Evolutionary conservation across 345 rosid genomes (phyloP), one percentile per base, ranked within the genome.

Genomic region (Gossypium arboreum): DNA sequence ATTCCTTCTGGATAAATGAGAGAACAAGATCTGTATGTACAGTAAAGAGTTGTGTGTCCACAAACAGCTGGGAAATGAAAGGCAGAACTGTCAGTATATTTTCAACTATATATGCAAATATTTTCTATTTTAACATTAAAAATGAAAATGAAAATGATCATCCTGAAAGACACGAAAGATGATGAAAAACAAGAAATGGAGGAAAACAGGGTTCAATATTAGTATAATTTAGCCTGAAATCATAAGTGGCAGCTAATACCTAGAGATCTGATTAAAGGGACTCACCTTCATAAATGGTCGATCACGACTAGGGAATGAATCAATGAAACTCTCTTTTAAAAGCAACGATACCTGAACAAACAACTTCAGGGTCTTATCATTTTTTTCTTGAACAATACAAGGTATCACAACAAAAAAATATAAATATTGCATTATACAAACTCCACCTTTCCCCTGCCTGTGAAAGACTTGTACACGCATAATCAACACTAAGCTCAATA

Each of bases 31-130:
- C 97, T 55, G 98, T 94, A 77, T 91, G 97, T 79, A 92, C 97
- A 68, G 97, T 89, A 89, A 94, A 94, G 82, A 92, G 94, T 78
- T 94, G 98, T 12, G 98, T 94, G 78, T 92, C 98, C 86, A 90
- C 84, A 39, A 92, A 92, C 67, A 77, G 89, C 96, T 92, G 96
- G 3, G 51, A 45, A 34, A 45, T 34, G 18, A 22, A 27, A 25
- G 59, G 13, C 2, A 9, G 1, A 16, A 12, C 4, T 25, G 69
- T 80, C 24, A 78, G 79, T 45, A 22, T 20, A 2, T 25, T 48
- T 78, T 41, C 74, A 72, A 47, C 34, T 41, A 55, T 43, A 17
- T 3, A 45, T 47, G 5, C 41, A 5, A 0, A 34, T 34, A 34
- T 34, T 34, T 34, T 7, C 41, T 34, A 34, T 34, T 34, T 34